Evolutionary conservation across 345 rosid species (phyloP).

Genomic region (Durio zibethinus): DNA sequence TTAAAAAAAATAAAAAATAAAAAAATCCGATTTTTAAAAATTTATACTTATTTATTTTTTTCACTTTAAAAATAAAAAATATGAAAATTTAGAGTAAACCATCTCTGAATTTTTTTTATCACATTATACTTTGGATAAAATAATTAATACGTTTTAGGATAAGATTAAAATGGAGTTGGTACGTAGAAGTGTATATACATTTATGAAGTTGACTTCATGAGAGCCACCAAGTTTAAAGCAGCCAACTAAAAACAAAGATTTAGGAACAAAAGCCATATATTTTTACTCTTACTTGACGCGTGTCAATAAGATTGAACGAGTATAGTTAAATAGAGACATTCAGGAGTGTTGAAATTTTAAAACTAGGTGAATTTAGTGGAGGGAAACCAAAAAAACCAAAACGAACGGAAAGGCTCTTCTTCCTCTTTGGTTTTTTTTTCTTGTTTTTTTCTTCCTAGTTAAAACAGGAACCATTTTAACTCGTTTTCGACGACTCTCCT

Average conservation of each 20-base stretch:
- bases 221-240: too few relatives aligned
- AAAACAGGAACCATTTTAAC: constrained; percentile 9
- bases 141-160: background rate
- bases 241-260: too few relatives aligned
- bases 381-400: background rate
- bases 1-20: too few relatives aligned
- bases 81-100: background rate
- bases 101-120: background rate
- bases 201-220: background rate
- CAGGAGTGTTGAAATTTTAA: background rate
- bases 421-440: background rate
- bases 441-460: background rate
- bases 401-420: background rate
- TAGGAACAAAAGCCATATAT: too few relatives aligned
- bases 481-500: constrained; percentile 27
- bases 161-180: background rate
- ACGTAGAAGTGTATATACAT: background rate
- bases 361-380: background rate
- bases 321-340: background rate
- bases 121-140: background rate
- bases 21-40: too few relatives aligned
- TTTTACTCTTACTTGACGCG: background rate
- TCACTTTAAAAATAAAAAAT: too few relatives aligned
- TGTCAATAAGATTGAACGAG: background rate
- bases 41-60: too few relatives aligned